Conservation (phyloP, 2,329 filamentous ascomycete species). For the Trichoderma brevicompactum region DNA sequence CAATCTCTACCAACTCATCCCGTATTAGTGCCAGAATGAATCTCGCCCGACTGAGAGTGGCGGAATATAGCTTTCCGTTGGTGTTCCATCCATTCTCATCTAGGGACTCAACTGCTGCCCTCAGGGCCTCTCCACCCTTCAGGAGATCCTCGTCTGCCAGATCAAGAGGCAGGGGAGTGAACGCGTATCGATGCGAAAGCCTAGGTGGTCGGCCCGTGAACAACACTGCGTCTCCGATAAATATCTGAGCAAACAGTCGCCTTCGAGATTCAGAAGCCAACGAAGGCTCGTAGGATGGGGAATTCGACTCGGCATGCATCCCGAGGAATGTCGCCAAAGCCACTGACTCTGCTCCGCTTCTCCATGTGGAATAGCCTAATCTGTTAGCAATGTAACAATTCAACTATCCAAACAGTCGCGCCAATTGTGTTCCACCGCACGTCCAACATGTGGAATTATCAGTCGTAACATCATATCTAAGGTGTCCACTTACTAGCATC, state of each 20-base stretch:
- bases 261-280: constrained; percentile 43
- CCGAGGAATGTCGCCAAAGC: constrained; percentile 45
- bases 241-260: constrained; percentile 44
- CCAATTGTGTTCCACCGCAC: not conserved
- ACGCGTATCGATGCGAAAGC: constrained; percentile 57
- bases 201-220: constrained; percentile 61
- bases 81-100: constrained; percentile 59
- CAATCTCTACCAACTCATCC: constrained; percentile 64
- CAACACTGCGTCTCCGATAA: constrained; percentile 48
- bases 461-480: not conserved
- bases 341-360: constrained; percentile 44
- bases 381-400: not conserved
- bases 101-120: constrained; percentile 37
- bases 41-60: constrained; percentile 53
- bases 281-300: constrained; percentile 39
- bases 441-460: not conserved
- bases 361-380: constrained; percentile 46
- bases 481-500: constrained; percentile 45
- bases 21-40: constrained; percentile 54
- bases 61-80: constrained; percentile 47
- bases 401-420: too few relatives aligned
- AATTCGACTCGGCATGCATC: constrained; percentile 38
- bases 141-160: constrained; percentile 55
- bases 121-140: constrained; percentile 42
- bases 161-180: constrained; percentile 59